phyloP scores from a whole-genome alignment of 805 yeast genomes.

The Ogataea saltuana region DNA sequence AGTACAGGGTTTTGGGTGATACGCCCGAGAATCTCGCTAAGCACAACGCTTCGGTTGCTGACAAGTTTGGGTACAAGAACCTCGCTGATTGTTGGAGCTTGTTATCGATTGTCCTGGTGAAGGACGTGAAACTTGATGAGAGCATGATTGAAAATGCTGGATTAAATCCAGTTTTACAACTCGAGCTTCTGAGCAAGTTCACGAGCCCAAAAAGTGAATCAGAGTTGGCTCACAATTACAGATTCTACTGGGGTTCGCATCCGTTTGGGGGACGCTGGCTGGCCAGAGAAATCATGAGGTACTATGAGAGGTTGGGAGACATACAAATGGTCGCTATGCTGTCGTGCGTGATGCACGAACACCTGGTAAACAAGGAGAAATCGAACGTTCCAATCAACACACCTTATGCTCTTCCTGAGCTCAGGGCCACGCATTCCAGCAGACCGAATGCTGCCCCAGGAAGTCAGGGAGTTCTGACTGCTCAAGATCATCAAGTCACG shows the following conservation, averaged over 20 bases:
- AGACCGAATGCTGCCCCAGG: neutral
- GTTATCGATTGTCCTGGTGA: conserved; percentile 47
- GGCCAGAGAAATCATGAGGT: conserved; percentile 57
- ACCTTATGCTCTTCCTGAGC: conserved; percentile 36
- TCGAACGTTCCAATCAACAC: conserved; percentile 47
- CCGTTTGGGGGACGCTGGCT: conserved; percentile 75
- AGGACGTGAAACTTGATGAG: conserved; percentile 38
- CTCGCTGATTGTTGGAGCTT: conserved; percentile 77
- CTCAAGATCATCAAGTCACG: neutral
- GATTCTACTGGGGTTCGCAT: conserved; percentile 76
- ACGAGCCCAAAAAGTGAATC: conserved; percentile 15
- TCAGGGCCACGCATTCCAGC: neutral
- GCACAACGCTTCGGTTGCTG: conserved; percentile 73
- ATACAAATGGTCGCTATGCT: conserved; percentile 90
- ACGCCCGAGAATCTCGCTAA: conserved; percentile 63
- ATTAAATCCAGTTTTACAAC: conserved; percentile 14
- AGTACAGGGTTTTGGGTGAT: conserved; percentile 63
- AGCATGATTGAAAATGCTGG: conserved; percentile 5
- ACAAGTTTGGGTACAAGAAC: conserved; percentile 56
- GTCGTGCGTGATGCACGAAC: conserved; percentile 66
- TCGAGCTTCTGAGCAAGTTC: conserved; percentile 20
- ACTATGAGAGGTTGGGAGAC: conserved; percentile 65
- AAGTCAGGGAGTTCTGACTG: neutral
- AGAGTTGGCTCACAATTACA: conserved; percentile 20
- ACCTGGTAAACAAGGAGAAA: conserved; percentile 28